Percentiles rank a stretch among this genome's conserved stretches.
Conservation (phyloP, 306 rosid species). For the Psophocarpus tetragonolobus region DNA sequence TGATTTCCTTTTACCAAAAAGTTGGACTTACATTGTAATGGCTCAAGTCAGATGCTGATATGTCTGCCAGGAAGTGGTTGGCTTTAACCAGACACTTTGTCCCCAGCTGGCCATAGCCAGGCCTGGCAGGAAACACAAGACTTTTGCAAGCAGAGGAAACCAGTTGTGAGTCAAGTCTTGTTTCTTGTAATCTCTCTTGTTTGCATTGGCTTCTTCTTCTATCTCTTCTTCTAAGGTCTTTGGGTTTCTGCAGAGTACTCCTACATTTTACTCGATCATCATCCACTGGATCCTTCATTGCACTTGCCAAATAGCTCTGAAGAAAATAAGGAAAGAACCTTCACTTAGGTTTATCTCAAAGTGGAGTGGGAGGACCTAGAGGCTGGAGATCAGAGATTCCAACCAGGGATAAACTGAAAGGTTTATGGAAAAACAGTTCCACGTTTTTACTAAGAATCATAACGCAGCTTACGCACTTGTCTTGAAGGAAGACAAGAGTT, state of each 20-base stretch:
- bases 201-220: constrained; percentile 34
- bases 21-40: constrained; percentile 51
- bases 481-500: not conserved
- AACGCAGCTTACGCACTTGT: constrained; percentile 1
- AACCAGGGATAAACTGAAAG: constrained; percentile 4
- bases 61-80: constrained; percentile 58
- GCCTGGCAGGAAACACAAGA: constrained; percentile 43
- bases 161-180: constrained; percentile 7
- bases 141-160: constrained; percentile 36
- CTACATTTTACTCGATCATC: constrained; percentile 36
- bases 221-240: constrained; percentile 41
- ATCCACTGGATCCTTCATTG: constrained; percentile 50
- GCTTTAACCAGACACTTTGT: constrained; percentile 61
- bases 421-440: not conserved
- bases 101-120: constrained; percentile 57
- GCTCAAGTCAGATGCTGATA: constrained; percentile 57
- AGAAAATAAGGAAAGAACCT: constrained; percentile 22
- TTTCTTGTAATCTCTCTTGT: constrained; percentile 32
- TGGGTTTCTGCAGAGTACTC: constrained; percentile 30
- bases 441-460: constrained; percentile 24
- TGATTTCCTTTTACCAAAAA: not conserved
- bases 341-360: not conserved
- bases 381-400: not conserved
- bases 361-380: not conserved
- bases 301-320: constrained; percentile 21